Evolutionary conservation across 352 stramenopile genomes (phyloP), one percentile per base, ranked within the genome.

Genomic region (Phytophthora pini): DNA sequence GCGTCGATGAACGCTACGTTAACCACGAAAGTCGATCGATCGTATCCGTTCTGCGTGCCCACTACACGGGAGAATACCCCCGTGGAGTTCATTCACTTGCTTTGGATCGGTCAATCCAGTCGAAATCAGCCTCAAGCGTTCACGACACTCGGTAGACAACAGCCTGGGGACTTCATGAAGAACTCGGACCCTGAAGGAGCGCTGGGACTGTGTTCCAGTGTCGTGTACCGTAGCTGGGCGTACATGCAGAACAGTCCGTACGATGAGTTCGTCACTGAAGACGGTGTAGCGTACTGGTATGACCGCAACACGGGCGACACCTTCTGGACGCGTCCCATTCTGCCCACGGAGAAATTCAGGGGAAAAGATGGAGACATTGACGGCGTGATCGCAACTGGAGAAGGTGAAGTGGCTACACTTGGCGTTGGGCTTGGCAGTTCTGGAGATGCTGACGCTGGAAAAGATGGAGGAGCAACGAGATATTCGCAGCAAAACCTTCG

Each of bases 211-310:
- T 95, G 90, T 46, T 87, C 91, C 3, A 94, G 88, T 41, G 72
- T 94, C 11, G 83, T 98, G 5, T 98, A 98, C 53, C 81, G 95
- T 2, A 98, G 89, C 39, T 98, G 92, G 90, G 89, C 85, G 4
- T 98, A 97, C 66, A 85, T 93, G 71, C 95, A 98, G 71, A 74
- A 75, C 26, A 77, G 59, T 57, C 73, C 80, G 5, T 93, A 88
- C 41, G 90, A 98, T 49, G 90, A 98, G 74, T 98, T 97, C 64
- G 63, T 80, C 53, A 98, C 92, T 1, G 88, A 94, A 31, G 92
- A 98, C 49, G 93, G 94, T 11, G 72, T 98, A 15, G 76, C 92
- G 5, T 98, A 98, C 69, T 98, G 92, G 93, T 94, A 92, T 44
- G 77, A 92, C 56, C 84, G 83, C 47, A 65, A 76, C 11, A 86